A percentile compares a stretch with the other conserved stretches of the same genome.
These are phyloP conservation scores for Vachellia pachyceras DNA, from an alignment of 306 rosid genomes.

Conservation along the genomic window DNA sequence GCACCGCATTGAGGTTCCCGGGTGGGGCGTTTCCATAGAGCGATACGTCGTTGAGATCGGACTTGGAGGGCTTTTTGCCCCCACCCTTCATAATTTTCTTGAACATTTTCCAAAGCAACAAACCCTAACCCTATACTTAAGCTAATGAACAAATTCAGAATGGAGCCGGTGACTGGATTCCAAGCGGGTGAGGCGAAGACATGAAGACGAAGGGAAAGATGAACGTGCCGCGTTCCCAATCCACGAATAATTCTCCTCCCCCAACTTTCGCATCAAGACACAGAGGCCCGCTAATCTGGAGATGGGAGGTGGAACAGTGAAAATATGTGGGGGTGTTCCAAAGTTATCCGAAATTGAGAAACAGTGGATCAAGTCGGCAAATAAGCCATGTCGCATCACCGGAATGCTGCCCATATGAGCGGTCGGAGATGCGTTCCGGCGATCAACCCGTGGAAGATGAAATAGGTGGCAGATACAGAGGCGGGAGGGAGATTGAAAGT, in stretches of 20 bases:
- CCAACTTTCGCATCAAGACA: constrained; percentile 42
- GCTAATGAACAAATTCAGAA: constrained; percentile 36
- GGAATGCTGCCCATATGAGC: constrained; percentile 55
- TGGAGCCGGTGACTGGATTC: constrained; percentile 34
- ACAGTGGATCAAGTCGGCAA: constrained; percentile 48
- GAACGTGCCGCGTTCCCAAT: constrained; percentile 43
- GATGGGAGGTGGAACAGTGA: constrained; percentile 23
- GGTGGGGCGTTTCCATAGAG: constrained; percentile 41
- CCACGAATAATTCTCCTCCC: constrained; percentile 33
- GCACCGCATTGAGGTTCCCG: constrained; percentile 51
- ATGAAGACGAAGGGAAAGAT: constrained; percentile 41
- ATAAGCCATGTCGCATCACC: constrained; percentile 57
- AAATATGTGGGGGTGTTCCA: constrained; percentile 12
- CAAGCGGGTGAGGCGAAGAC: constrained; percentile 25
- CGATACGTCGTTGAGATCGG: constrained; percentile 69
- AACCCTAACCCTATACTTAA: constrained; percentile 64
- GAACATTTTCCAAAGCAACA: constrained; percentile 59
- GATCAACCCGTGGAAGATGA: constrained; percentile 44
- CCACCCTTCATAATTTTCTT: constrained; percentile 89
- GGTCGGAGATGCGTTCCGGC: constrained; percentile 64
- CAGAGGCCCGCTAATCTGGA: constrained; percentile 55
- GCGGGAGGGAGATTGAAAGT: constrained; percentile 34
- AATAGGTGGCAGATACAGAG: constrained; percentile 34
- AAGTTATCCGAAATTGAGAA: constrained; percentile 17
- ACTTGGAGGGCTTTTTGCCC: constrained; percentile 84